Evolutionary conservation across 257 asterid genomes (phyloP), one percentile per base, ranked within the genome.

Genomic region (Buddleja alternifolia): DNA sequence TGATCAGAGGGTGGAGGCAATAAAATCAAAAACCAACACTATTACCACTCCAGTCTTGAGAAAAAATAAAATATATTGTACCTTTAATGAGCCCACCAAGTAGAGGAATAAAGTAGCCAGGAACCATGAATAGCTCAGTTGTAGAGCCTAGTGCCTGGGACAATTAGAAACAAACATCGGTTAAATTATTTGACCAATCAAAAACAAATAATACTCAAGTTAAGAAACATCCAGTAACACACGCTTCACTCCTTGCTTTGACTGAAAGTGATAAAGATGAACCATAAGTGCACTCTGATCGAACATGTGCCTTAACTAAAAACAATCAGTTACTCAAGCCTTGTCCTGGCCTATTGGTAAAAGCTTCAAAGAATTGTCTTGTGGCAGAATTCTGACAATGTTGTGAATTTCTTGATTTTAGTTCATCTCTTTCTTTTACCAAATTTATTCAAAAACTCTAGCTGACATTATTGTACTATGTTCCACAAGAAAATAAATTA

Each of bases 71-170:
- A 23, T 62, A 41, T 10, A 37, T 16, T 42, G 45, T 86, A 93
- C 98, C 98, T 86, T 90, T 85, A 25, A 69, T 46, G 19, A 90
- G 74, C 75, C 92, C 92, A 67, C 79, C 68, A 48, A 93, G 76
- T 71, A 90, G 85, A 64, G 95, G 90, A 40, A 83, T 29, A 70
- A 80, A 90, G 81, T 83, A 90, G 70, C 59, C 20, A 68, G 98
- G 85, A 66, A 80, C 70, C 60, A 45, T 51, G 74, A 83, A 85
- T 44, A 50, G 76, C 74, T 83, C 83, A 29, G 71, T 71, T 41
- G 86, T 77, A 74, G 92, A 84, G 60, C 85, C 87, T 60, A 93
- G 44, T 37, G 97, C 98, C 97, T 93, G 96, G n/a, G 25, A 36
- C 59, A 72, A 58, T 69, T 60, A 5, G 15, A 66, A 59, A 76